Conservation (phyloP, 306 rosid genomes). For the Dryas alaskensis region DNA sequence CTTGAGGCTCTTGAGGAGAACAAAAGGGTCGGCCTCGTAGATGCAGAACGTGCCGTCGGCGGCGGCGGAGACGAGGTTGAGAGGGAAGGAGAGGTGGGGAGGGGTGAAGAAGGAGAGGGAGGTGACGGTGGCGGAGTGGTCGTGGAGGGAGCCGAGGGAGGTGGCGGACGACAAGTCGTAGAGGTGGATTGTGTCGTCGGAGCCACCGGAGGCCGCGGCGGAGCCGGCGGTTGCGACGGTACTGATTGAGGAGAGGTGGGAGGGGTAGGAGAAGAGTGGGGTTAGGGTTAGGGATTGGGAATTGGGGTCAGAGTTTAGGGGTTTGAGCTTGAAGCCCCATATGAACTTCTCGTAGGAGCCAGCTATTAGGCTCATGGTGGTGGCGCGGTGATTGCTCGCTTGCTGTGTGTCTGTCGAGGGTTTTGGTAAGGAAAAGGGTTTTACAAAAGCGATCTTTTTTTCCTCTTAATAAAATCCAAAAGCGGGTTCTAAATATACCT, state of each 20-base stretch:
- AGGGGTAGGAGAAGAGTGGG: conserved; percentile 79
- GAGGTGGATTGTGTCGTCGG: conserved; percentile 84
- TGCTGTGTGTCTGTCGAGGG: not conserved
- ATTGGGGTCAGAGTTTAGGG: conserved; percentile 17
- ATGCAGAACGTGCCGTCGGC: conserved; percentile 65
- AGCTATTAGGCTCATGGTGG: conserved; percentile 60
- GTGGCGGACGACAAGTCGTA: conserved; percentile 65
- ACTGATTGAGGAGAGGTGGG: conserved; percentile 74
- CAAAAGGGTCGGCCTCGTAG: conserved; percentile 80
- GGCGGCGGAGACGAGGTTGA: conserved; percentile 85
- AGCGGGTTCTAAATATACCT: too few relatives aligned
- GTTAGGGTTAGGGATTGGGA: conserved; percentile 42
- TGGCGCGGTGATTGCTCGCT: not conserved
- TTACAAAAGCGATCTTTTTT: not conserved
- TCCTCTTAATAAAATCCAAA: too few relatives aligned
- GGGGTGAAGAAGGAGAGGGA: conserved; percentile 75
- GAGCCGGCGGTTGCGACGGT: conserved; percentile 64
- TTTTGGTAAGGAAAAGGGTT: conserved; percentile 1
- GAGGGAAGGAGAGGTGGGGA: conserved; percentile 61
- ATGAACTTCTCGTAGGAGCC: conserved; percentile 88
- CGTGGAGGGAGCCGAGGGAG: conserved; percentile 78
- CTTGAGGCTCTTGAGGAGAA: conserved; percentile 59
- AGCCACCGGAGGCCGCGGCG: conserved; percentile 86
- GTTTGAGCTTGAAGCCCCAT: conserved; percentile 79
- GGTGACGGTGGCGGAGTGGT: conserved; percentile 73